A percentile compares a stretch with the other conserved stretches of the same genome.
phyloP scores from a whole-genome alignment of 306 rosid genomes.

The Datisca glomerata region DNA sequence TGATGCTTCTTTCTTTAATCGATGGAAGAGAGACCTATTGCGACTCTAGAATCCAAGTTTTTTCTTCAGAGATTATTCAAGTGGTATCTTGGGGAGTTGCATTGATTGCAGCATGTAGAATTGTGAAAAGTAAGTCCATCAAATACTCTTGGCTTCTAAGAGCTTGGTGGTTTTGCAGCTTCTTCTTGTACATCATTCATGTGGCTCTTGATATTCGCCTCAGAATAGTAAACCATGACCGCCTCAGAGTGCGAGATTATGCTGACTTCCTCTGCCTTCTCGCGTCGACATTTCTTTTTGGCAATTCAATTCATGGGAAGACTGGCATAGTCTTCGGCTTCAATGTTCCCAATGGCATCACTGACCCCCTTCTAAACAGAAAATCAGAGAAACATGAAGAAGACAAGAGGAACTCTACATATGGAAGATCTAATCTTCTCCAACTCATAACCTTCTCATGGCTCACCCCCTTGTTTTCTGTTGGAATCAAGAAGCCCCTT shows the following conservation, averaged over 20 bases:
- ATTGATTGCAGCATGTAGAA: constrained; percentile 23
- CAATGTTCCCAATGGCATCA: constrained; percentile 18
- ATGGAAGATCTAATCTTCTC: constrained; percentile 50
- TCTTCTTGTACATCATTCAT: constrained; percentile 25
- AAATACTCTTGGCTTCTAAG: constrained; percentile 65
- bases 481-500: constrained; percentile 62
- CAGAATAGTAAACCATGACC: constrained; percentile 16
- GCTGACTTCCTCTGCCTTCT: constrained; percentile 42
- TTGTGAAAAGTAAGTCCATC: constrained; percentile 16
- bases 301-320: constrained; percentile 47
- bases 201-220: constrained; percentile 29
- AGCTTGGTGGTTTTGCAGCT: constrained; percentile 77
- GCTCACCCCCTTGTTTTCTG: constrained; percentile 74
- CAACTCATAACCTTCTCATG: constrained; percentile 79
- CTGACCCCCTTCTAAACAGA: constrained; percentile 54
- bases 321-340: constrained; percentile 29
- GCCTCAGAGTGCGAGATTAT: constrained; percentile 31
- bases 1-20: constrained; percentile 22
- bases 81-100: constrained; percentile 42
- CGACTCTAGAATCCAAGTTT: constrained; percentile 18
- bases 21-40: constrained; percentile 43
- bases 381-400: constrained; percentile 22
- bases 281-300: constrained; percentile 40
- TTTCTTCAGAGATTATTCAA: constrained; percentile 43
- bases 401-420: constrained; percentile 33